phyloP scores from a whole-genome alignment of 1,284 basidiomycete genomes.

The Wallemia hederae region DNA sequence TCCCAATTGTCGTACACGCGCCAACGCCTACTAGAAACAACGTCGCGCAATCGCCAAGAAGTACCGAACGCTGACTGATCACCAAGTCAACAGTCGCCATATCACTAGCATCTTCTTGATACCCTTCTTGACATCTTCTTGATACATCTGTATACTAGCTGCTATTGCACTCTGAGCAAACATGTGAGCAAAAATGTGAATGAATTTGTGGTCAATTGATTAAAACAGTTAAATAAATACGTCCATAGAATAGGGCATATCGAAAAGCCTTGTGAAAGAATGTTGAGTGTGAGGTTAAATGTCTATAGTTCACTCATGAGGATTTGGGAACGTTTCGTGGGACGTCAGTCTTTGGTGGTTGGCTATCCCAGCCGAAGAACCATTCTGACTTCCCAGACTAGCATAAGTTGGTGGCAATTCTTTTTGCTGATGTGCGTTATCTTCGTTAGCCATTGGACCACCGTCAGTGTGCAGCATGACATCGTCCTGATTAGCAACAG shows the following conservation, averaged over 20 bases:
- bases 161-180: too few relatives aligned
- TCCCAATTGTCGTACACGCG: neutral
- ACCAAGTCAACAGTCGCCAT: too few relatives aligned
- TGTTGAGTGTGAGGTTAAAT: neutral
- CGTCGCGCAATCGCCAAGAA: neutral
- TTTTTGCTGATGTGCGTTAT: neutral
- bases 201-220: too few relatives aligned
- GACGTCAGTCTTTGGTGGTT: neutral
- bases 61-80: too few relatives aligned
- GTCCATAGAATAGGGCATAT: too few relatives aligned
- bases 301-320: neutral
- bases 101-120: neutral
- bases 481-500: neutral
- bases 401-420: conserved; percentile 1
- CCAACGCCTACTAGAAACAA: neutral
- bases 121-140: neutral
- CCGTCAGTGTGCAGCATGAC: neutral
- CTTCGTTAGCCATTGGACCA: neutral
- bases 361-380: neutral
- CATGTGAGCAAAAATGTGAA: too few relatives aligned
- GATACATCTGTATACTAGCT: too few relatives aligned
- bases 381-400: neutral
- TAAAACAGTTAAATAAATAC: too few relatives aligned
- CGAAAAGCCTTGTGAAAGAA: too few relatives aligned
- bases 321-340: neutral